A percentile compares a stretch with the other conserved stretches of the same genome.
Conservation (phyloP, 2,329 filamentous ascomycete genomes). For the Calonectria henricotiae region DNA sequence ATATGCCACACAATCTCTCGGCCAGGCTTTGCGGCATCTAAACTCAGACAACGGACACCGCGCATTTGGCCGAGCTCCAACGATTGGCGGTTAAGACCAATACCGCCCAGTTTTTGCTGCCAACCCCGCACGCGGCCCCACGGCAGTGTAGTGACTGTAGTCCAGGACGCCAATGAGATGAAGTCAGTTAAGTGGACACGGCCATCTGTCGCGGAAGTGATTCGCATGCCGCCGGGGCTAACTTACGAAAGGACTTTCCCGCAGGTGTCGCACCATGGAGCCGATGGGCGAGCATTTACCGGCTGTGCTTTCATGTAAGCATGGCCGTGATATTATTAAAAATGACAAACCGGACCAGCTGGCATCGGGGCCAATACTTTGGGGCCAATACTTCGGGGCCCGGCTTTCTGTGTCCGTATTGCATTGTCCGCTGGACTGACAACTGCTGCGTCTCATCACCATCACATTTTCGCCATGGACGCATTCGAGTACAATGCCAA, state of each 20-base stretch:
- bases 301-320: slow-evolving; percentile 5
- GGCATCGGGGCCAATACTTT: background rate
- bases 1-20: background rate
- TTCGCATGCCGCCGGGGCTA: slow-evolving; percentile 9
- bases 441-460: background rate
- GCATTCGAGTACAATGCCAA: slow-evolving; percentile 71
- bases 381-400: background rate
- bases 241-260: slow-evolving; percentile 11
- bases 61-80: background rate
- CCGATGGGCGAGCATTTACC: background rate
- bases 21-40: background rate
- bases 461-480: slow-evolving; percentile 60
- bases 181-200: background rate
- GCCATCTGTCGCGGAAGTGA: background rate
- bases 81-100: slow-evolving; percentile 27
- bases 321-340: slow-evolving; percentile 25
- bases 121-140: slow-evolving; percentile 27
- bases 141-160: background rate
- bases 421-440: background rate
- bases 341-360: slow-evolving; percentile 17
- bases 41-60: background rate
- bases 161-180: slow-evolving; percentile 2
- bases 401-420: background rate
- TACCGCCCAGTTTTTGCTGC: background rate
- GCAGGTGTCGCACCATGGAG: background rate